A percentile compares a stretch with the other conserved stretches of the same genome.
These are phyloP conservation scores for Ophiocordyceps robertsii DNA, from an alignment of 2,329 filamentous ascomycete genomes.

Conservation along the genomic window DNA sequence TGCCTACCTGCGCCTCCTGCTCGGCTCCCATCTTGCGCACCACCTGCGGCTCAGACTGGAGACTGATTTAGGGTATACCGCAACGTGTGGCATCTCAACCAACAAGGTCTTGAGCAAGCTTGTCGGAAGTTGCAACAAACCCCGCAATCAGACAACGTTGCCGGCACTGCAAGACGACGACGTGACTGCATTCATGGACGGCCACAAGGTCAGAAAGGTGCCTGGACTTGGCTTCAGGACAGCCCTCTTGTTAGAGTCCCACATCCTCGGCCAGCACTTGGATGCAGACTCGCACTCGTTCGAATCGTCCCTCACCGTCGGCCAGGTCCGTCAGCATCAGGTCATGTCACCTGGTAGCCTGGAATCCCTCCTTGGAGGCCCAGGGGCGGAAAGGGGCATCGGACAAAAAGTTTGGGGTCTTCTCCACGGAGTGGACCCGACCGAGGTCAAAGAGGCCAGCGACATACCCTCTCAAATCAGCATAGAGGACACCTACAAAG, in stretches of 20 bases:
- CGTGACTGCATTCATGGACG: conserved; percentile 58
- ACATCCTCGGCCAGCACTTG: conserved; percentile 28
- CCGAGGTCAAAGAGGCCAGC: conserved; percentile 57
- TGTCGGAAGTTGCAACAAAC: conserved; percentile 73
- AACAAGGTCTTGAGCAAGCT: conserved; percentile 81
- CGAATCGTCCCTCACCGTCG: conserved; percentile 43
- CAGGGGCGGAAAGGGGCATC: conserved; percentile 58
- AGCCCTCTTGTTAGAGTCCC: conserved; percentile 32
- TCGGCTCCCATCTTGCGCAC: conserved; percentile 71
- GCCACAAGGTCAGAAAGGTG: conserved; percentile 63
- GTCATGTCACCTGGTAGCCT: conserved; percentile 50
- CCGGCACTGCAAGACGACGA: conserved; percentile 48
- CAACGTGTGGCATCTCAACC: conserved; percentile 76
- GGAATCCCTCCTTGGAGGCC: conserved; percentile 54
- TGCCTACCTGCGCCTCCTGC: conserved; percentile 47
- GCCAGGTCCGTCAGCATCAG: conserved; percentile 48
- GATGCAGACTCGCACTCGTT: conserved; percentile 21
- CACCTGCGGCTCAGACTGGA: conserved; percentile 63
- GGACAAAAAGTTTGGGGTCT: conserved; percentile 63
- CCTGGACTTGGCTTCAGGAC: conserved; percentile 75
- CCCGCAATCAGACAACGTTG: conserved; percentile 74
- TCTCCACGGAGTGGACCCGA: conserved; percentile 67
- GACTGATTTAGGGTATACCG: conserved; percentile 67
- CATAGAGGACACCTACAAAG: conserved; percentile 83
- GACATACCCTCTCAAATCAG: conserved; percentile 77